A percentile compares a stretch with the other conserved stretches of the same genome.
phyloP scores from a whole-genome alignment of 139 green algal genomes.

The Gonium pectorale region DNA sequence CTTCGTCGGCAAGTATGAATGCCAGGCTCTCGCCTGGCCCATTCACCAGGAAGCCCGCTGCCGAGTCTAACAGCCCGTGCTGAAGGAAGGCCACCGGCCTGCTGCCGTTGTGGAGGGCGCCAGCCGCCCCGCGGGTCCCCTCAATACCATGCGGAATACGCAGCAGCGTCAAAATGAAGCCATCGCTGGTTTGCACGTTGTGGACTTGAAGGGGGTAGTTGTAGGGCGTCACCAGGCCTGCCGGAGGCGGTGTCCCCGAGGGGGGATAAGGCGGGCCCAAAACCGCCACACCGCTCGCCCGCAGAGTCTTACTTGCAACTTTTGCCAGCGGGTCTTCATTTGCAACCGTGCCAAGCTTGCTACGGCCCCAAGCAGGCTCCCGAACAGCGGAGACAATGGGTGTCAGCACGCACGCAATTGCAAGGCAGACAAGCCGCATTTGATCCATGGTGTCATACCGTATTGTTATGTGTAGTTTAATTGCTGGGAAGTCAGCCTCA shows the following conservation, averaged over 20 bases:
- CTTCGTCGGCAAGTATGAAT: constrained; percentile 81
- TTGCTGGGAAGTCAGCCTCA: no score
- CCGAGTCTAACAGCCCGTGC: constrained; percentile 85
- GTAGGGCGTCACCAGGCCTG: constrained; percentile 58
- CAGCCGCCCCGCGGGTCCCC: neutral
- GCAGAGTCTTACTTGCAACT: constrained; percentile 3
- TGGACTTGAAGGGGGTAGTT: constrained; percentile 75
- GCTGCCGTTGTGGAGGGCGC: neutral
- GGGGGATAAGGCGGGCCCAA: neutral
- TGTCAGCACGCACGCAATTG: no score
- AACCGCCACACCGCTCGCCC: no score
- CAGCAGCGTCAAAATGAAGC: constrained; percentile 73
- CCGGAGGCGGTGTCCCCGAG: no score
- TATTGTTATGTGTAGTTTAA: no score
- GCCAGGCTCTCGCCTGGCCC: constrained; percentile 67
- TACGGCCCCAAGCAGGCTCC: no score
- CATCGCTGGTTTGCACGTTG: constrained; percentile 67
- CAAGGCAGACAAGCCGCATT: no score
- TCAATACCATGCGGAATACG: constrained; percentile 65
- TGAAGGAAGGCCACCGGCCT: constrained; percentile 77
- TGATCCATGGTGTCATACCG: no score
- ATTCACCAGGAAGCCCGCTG: constrained; percentile 82
- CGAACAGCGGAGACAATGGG: no score
- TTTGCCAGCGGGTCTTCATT: constrained; percentile 4
- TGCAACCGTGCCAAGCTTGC: no score